Evolutionary conservation across 2,329 filamentous ascomycete species (phyloP), one percentile per base, ranked within the genome.

Genomic region (Aureobasidium mangrovei): DNA sequence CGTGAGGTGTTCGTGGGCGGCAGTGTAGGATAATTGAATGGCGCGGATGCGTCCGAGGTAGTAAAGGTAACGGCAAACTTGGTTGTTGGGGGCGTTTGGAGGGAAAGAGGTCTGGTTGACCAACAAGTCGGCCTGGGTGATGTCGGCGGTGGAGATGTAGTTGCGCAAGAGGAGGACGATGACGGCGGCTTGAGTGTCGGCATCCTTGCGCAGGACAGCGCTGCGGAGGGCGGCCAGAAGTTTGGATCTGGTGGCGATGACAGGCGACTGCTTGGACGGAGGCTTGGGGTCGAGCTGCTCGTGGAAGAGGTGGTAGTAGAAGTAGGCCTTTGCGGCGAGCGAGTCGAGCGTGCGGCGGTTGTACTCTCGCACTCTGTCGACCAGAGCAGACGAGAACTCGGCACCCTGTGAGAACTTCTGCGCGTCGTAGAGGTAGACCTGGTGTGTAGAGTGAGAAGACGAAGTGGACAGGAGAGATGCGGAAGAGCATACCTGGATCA

Each of bases 31-130:
- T 61, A 98, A 80, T 75, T 98, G 93, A 64, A 97, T 95, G 53
- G 93, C 90, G 58, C 93, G 86, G 72, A 97, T 96, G 62, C 91
- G 88, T 58, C 93, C 93, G 9, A 98, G 82, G 71, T 98, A 98
- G 79, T 95, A 98, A 56, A 97, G 78, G 75, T 95, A 98, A 58
- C 93, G 84, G 59, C 93, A 94, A 60, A 98, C 91, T 74, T 98
- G 93, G 70, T 96, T 98, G 76, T 96, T 98, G 60, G 91, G 89
- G 4, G 93, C 93, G 65, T 89, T 89, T 59, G 91, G 81, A 4
- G 93, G 93, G 71, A 98, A 97, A 67, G 93, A 85, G 31, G 93
- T 95, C 73, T 98, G 93, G 32, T 89, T 91, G 59, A 98, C 88
- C 56, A 98, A 81, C 38, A 97, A 82, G 71, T 98, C 93, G 62